Base-by-base conservation (phyloP, 257 asterid genomes). In the Solanum bukasovii region DNA sequence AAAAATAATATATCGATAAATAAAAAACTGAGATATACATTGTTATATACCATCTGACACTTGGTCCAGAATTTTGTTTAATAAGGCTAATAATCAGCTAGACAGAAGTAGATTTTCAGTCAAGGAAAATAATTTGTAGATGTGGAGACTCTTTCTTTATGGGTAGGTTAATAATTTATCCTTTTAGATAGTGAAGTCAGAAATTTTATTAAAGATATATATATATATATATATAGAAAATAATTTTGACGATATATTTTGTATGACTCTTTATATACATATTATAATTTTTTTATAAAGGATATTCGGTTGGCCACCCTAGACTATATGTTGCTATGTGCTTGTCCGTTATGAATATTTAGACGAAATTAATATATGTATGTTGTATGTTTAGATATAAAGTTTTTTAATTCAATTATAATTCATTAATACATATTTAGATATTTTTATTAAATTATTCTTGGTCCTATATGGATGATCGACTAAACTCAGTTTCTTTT, bases 161-260 rank as follows among this genome's bases (percentile, higher is more conserved):
- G 37, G 49, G 82, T 73, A 73, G 49, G 49, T 35, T 9, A 70
- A 70, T 13, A 68, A 68, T 12, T 25, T 67, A 49, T 49, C 7
- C 0, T 46, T 46, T 46, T 13, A 0, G 7, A 0, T 0, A 46
- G 7, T 4, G 3, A 13, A 13, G 2, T 13, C 7, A 13, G 2
- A 46, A 13, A 4, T 4, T 46, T 46, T 46, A 46, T 46, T 13
- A 46, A 46, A 46, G 12, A 0, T 46, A 46, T 44, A 44, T 12
- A 44, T 44, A 1, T 44, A 44, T 3, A 44, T 29, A 29, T 29
- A 29, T 29, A 29, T 29, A 29, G 29, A 29, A 29, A 29, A 29
- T 29, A 29, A 29, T 42, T 42, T 42, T 44, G 18, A 46, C 6
- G 6, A 46, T 46, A 13, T 46, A 46, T 46, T 46, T 46, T 0